A percentile compares a stretch with the other conserved stretches of the same genome.
Evolutionary conservation across 345 rosid genomes (phyloP).

Genomic region (Anastatica hierochuntica): DNA sequence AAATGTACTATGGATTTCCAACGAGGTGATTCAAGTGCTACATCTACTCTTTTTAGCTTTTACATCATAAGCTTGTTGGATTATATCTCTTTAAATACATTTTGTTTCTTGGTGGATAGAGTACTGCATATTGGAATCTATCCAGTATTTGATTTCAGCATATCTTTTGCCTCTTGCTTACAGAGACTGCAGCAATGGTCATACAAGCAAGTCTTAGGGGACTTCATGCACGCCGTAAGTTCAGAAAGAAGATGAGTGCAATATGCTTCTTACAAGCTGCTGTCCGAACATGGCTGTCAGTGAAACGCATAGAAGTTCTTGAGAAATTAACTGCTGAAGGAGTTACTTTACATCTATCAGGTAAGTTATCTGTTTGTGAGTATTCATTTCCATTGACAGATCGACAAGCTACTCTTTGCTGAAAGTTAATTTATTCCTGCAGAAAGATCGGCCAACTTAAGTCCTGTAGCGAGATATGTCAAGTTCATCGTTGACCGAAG

Average conservation of each 20-base stretch:
- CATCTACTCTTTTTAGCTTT: constrained; percentile 1
- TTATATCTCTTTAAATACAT: too few relatives aligned
- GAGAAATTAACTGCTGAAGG: constrained; percentile 17
- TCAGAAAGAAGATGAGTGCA: constrained; percentile 39
- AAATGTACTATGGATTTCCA: constrained; percentile 18
- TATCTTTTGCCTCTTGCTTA: constrained; percentile 9
- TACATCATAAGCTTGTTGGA: constrained; percentile 2
- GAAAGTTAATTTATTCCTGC: too few relatives aligned
- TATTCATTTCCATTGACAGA: too few relatives aligned
- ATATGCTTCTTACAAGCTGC: constrained; percentile 43
- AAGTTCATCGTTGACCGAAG: too few relatives aligned
- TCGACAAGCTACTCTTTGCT: too few relatives aligned
- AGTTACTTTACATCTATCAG: too few relatives aligned
- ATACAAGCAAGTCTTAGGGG: constrained; percentile 60
- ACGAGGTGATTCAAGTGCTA: constrained; percentile 35
- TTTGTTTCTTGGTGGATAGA: not conserved
- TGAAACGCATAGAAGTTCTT: constrained; percentile 29
- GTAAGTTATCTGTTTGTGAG: too few relatives aligned
- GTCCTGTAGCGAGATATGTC: too few relatives aligned
- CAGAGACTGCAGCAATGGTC: constrained; percentile 51
- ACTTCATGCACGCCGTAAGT: constrained; percentile 30
- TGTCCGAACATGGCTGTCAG: constrained; percentile 43
- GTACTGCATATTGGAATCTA: not conserved
- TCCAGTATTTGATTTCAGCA: constrained; percentile 2
- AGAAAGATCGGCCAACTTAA: too few relatives aligned